Conservation (phyloP, 345 rosid genomes). For the Corchorus olitorius region DNA sequence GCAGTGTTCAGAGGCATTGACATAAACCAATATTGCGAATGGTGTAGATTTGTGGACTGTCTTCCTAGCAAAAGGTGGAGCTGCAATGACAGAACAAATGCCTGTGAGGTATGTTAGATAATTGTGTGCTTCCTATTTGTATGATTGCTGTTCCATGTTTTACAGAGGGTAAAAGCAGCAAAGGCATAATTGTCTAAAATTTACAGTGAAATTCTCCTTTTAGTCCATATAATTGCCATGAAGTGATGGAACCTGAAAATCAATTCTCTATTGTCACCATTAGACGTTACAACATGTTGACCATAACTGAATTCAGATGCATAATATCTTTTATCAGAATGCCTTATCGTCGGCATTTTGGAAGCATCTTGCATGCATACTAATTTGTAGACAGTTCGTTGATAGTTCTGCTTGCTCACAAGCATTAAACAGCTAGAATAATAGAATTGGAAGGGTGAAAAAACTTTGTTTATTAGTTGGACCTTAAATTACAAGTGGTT, state of each 20-base stretch:
- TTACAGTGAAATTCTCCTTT: not conserved
- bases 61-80: constrained; percentile 69
- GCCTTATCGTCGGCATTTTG: not conserved
- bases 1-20: constrained; percentile 51
- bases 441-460: constrained; percentile 5
- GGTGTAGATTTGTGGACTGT: constrained; percentile 76
- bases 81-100: constrained; percentile 61
- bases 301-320: not conserved
- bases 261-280: not conserved
- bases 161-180: not conserved
- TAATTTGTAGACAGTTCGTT: no score
- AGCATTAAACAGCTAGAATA: no score
- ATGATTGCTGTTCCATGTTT: not conserved
- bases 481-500: not conserved
- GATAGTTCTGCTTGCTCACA: no score
- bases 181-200: constrained; percentile 1
- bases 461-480: not conserved
- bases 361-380: not conserved
- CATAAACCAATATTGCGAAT: constrained; percentile 59
- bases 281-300: not conserved
- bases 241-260: not conserved
- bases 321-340: not conserved
- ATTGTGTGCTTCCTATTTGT: constrained; percentile 1
- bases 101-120: constrained; percentile 61
- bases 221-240: constrained; percentile 1